Evolutionary conservation across 1,139 yeast genomes (phyloP).

Genomic region (Geotrichum histeridarum): DNA sequence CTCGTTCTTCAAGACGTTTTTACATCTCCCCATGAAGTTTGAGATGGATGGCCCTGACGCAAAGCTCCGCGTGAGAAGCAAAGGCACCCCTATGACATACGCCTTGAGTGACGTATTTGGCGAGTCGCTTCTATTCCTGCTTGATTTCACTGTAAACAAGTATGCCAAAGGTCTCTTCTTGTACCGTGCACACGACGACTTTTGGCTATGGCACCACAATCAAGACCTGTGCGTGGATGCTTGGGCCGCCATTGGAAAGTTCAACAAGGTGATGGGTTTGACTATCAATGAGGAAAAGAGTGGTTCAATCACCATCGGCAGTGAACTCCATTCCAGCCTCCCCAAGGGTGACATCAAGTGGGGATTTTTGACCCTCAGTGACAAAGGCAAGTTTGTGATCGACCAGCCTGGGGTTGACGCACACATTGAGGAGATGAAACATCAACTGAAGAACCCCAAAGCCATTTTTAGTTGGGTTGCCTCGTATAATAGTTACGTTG

Average conservation of each 20-base stretch:
- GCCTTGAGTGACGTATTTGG: conserved; percentile 22
- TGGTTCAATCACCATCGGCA: conserved; percentile 21
- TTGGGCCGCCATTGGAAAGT: conserved; percentile 21
- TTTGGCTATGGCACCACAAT: conserved; percentile 24
- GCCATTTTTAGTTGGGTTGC: conserved; percentile 21
- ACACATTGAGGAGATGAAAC: conserved; percentile 21
- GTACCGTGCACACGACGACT: conserved; percentile 24
- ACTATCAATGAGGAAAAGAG: conserved; percentile 23
- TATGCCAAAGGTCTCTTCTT: conserved; percentile 18
- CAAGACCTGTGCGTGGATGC: conserved; percentile 19
- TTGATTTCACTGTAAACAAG: conserved; percentile 22
- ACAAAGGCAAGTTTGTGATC: conserved; percentile 16
- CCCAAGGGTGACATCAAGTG: conserved; percentile 22
- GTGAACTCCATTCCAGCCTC: not conserved
- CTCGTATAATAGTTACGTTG: conserved; percentile 22
- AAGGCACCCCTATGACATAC: conserved; percentile 22
- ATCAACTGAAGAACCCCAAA: conserved; percentile 18
- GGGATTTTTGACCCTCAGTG: conserved; percentile 21
- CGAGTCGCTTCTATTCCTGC: conserved; percentile 21
- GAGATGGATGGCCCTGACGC: conserved; percentile 9
- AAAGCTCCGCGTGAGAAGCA: conserved; percentile 12
- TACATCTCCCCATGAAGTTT: conserved; percentile 19
- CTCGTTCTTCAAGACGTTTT: conserved; percentile 19
- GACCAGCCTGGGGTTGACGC: conserved; percentile 18
- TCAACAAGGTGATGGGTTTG: conserved; percentile 22